Evolutionary conservation across 2,329 filamentous ascomycete genomes (phyloP).

Genomic region (Didymella pomorum): DNA sequence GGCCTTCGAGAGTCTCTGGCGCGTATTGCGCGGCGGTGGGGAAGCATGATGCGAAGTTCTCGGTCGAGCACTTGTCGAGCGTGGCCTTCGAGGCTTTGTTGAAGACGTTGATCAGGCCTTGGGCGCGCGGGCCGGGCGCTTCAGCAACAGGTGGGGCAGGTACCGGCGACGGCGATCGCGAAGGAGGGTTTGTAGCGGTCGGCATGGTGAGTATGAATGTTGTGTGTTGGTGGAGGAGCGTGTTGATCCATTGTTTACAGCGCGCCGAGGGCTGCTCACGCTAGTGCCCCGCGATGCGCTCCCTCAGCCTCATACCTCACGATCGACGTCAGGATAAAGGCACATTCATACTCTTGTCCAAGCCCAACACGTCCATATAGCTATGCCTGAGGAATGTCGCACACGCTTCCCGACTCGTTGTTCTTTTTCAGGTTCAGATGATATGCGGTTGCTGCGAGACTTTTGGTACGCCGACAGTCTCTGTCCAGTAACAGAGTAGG

Average conservation of each 20-base stretch:
- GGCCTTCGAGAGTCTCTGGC: slow-evolving; percentile 62
- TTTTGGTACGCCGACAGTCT: neutral
- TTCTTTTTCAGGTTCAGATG: neutral
- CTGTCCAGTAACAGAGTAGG: neutral
- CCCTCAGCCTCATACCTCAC: neutral
- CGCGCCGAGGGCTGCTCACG: slow-evolving; percentile 12
- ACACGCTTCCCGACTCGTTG: neutral
- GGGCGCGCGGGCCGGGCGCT: slow-evolving; percentile 66
- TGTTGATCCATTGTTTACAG: slow-evolving; percentile 19
- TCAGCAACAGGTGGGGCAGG: slow-evolving; percentile 62
- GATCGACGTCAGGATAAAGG: neutral
- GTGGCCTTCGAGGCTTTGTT: slow-evolving; percentile 66
- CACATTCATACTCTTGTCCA: neutral
- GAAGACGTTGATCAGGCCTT: slow-evolving; percentile 67
- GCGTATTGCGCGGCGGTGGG: slow-evolving; percentile 67
- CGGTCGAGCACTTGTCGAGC: slow-evolving; percentile 67
- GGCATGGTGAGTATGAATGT: slow-evolving; percentile 39
- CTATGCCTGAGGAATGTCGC: too few relatives aligned
- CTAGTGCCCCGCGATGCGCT: slow-evolving; percentile 8
- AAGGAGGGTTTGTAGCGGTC: slow-evolving; percentile 37
- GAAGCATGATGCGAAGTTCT: slow-evolving; percentile 70
- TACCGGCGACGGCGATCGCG: slow-evolving; percentile 60
- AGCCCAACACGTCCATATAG: neutral
- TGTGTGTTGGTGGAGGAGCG: slow-evolving; percentile 7
- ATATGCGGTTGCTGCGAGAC: neutral